Evolutionary conservation across 176 grass and related monocot genomes (phyloP).

Genomic region (Canna indica): DNA sequence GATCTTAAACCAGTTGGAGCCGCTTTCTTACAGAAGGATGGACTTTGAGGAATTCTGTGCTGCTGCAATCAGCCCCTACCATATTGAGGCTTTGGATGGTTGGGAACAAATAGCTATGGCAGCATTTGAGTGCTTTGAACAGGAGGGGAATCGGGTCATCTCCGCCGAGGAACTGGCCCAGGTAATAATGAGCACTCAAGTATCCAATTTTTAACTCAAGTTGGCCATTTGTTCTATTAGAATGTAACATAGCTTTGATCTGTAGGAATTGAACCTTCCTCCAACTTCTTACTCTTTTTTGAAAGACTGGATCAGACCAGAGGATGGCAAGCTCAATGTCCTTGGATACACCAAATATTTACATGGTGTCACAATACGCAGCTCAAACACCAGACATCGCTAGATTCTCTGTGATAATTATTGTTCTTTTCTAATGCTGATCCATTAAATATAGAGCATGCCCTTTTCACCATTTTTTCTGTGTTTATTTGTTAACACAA

Average conservation of each 20-base stretch:
- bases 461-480: conserved; percentile 1
- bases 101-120: conserved; percentile 95
- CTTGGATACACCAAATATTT: conserved; percentile 99
- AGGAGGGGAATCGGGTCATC: conserved; percentile 75
- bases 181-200: conserved; percentile 28
- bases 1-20: conserved; percentile 63
- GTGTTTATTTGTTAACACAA: not conserved
- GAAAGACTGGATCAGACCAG: conserved; percentile 94
- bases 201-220: not conserved
- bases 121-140: conserved; percentile 87
- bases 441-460: conserved; percentile 10
- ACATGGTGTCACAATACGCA: conserved; percentile 82
- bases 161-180: conserved; percentile 81
- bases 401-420: conserved; percentile 32
- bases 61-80: conserved; percentile 84
- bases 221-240: not conserved
- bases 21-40: conserved; percentile 74
- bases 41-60: conserved; percentile 98
- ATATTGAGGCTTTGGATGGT: conserved; percentile 86
- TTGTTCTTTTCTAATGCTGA: not conserved
- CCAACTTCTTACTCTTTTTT: conserved; percentile 71
- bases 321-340: conserved; percentile 88
- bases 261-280: conserved; percentile 76
- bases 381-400: conserved; percentile 76
- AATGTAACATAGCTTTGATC: not conserved